Percentiles rank a stretch among this genome's conserved stretches.
These are phyloP conservation scores for Blepharisma japonicum DNA, from an alignment of 73 alveolate species.

Conservation along the genomic window DNA sequence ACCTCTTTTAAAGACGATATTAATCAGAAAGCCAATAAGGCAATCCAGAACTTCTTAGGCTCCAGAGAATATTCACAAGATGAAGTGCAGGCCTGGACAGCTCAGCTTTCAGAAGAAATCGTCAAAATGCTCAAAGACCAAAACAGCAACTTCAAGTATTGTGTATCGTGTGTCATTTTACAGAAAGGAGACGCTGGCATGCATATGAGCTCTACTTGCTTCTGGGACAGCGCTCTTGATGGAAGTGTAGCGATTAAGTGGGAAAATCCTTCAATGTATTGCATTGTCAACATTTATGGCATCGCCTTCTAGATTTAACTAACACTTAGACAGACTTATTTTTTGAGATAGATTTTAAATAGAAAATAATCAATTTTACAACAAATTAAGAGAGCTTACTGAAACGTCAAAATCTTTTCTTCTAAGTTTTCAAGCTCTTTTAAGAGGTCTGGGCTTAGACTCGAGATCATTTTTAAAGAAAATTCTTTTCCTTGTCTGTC, in stretches of 20 bases:
- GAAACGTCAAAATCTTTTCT: too few species aligned
- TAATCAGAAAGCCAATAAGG: constrained; percentile 37
- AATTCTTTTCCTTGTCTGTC: too few species aligned
- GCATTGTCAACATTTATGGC: constrained; percentile 62
- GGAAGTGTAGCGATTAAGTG: constrained; percentile 59
- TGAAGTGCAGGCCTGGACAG: constrained; percentile 74
- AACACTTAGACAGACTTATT: too few species aligned
- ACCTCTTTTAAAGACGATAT: constrained; percentile 61
- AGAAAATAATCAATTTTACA: too few species aligned
- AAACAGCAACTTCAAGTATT: constrained; percentile 60
- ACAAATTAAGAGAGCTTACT: too few species aligned
- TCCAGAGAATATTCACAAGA: constrained; percentile 55
- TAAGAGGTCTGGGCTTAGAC: too few species aligned
- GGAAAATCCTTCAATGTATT: constrained; percentile 59
- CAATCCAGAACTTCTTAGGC: constrained; percentile 48
- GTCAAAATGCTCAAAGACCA: constrained; percentile 48
- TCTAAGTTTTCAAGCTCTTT: too few species aligned
- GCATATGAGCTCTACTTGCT: constrained; percentile 58
- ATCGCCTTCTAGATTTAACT: constrained; percentile 44
- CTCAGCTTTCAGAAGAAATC: constrained; percentile 65
- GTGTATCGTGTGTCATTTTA: constrained; percentile 50
- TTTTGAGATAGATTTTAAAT: too few species aligned
- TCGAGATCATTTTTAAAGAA: too few species aligned
- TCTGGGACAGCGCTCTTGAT: constrained; percentile 65
- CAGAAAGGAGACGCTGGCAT: constrained; percentile 67